Evolutionary conservation across 495 filamentous ascomycete genomes (phyloP), one percentile per base, ranked within the genome.

Genomic region (Penicillium roqueforti): DNA sequence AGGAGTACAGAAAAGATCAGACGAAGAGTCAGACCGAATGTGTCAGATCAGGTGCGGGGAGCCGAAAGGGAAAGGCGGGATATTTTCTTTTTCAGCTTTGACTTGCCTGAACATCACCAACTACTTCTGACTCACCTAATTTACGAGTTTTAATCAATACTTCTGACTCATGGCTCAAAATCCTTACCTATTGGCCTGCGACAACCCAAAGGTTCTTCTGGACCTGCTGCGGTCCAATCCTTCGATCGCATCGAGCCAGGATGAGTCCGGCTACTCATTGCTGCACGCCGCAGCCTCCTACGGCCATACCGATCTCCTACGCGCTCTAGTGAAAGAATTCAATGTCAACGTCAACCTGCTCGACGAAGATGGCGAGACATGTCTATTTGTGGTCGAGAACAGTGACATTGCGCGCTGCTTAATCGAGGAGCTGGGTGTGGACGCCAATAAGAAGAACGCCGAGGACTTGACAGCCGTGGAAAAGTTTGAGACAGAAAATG

Each of bases 241-340:
- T 37, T 68, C 79, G 9, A 73, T 88, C 49, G 89, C 89, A 14
- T 78, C 83, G 7, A 63, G 71, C 25, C 88, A 90, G 62, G 90
- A 95, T 68, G 80, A 86, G 54, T 83, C 90, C 56, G 90, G 90
- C 55, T 96, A 98, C 74, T 95, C 92, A 14, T 80, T 97, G 19
- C 73, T 97, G 19, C 93, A 98, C 68, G 95, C 93, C 20, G 88
- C 92, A 6, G 82, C 87, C 28, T 97, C 92, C 56, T 98, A 98
- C 77, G 86, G 84, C 63, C 90, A 96, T 58, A 70, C 86, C 29
- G 81, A 86, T 47, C 85, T 97, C 23, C 82, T 97, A 7, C 86
- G 86, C 39, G 71, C 83, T 1, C 82, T 98, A 2, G 80, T 95
- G n/a, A 74, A 78, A 29, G 88, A 88, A 13, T 91, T 88, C 69